A percentile compares a stretch with the other conserved stretches of the same genome.
Evolutionary conservation across 371 early-diverging fungal genomes (phyloP).

Genomic region (Homolaphlyctis polyrhiza): DNA sequence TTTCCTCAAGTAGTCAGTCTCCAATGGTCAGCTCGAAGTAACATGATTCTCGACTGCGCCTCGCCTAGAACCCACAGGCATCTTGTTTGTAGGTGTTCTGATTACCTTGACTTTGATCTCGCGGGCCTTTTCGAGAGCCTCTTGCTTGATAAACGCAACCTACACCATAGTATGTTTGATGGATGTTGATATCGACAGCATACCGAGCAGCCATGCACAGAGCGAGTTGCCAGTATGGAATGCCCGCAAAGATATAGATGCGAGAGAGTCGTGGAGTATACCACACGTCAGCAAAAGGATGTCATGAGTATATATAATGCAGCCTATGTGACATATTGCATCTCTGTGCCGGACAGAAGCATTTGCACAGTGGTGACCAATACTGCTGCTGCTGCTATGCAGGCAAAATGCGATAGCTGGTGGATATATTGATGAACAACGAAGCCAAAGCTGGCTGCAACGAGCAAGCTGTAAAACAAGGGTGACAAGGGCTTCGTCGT

Average conservation of each 20-base stretch:
- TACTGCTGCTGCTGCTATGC: too few species aligned
- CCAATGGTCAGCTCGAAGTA: not conserved
- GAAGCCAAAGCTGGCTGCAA: too few species aligned
- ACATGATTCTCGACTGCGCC: not conserved
- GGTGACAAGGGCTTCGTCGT: too few species aligned
- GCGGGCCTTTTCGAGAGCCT: conserved; percentile 95
- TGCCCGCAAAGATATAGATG: not conserved
- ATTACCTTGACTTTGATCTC: conserved; percentile 95
- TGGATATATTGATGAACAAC: too few species aligned
- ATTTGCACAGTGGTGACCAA: too few species aligned
- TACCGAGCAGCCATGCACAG: not conserved
- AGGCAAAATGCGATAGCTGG: too few species aligned
- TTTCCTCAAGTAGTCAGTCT: not conserved
- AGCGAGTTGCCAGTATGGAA: too few species aligned
- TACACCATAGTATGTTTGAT: too few species aligned
- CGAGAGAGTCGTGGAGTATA: conserved; percentile 5
- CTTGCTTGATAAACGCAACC: conserved; percentile 96
- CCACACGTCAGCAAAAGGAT: not conserved
- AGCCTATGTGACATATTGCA: too few species aligned
- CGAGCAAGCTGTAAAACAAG: too few species aligned
- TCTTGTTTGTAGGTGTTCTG: not conserved
- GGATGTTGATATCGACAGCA: not conserved
- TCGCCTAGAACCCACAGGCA: not conserved
- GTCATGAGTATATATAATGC: not conserved
- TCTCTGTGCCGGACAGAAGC: too few species aligned